phyloP scores from a whole-genome alignment of 805 yeast species.

The Myxozyma sirexii region DNA sequence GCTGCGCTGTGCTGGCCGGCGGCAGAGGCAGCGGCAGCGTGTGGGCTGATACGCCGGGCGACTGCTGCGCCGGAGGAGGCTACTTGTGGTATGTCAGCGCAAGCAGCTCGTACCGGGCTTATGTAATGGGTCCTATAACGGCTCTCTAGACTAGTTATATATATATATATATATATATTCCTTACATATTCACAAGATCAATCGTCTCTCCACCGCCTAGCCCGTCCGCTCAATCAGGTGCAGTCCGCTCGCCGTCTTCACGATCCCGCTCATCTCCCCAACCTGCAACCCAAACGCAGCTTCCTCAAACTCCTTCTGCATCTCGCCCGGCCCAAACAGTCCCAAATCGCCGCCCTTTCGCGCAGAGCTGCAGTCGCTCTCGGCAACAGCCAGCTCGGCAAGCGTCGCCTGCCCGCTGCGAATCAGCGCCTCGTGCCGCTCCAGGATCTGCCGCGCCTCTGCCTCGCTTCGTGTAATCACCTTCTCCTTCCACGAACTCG shows the following conservation, averaged over 20 bases:
- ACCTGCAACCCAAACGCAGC: conserved; percentile 80
- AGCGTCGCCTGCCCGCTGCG: conserved; percentile 66
- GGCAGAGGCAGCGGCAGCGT: too few species aligned
- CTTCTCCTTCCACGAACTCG: conserved; percentile 85
- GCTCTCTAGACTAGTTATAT: too few species aligned
- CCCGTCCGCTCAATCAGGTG: conserved; percentile 87
- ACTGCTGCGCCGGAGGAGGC: too few species aligned
- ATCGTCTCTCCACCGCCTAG: conserved; percentile 39
- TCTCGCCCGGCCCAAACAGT: conserved; percentile 80
- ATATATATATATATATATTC: not conserved
- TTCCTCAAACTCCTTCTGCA: conserved; percentile 93
- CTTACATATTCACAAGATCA: not conserved
- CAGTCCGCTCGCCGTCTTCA: conserved; percentile 89
- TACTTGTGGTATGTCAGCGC: too few species aligned
- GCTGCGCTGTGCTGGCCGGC: too few species aligned
- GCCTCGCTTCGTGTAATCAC: conserved; percentile 78
- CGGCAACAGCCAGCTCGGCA: conserved; percentile 73
- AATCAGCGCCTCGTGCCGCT: conserved; percentile 59
- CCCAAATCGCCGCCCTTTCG: conserved; percentile 92
- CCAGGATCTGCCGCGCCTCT: conserved; percentile 69
- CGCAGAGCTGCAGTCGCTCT: conserved; percentile 87
- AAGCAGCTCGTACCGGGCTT: too few species aligned
- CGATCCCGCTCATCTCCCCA: conserved; percentile 79
- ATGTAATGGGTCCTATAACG: too few species aligned
- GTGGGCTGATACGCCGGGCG: too few species aligned